Conservation (phyloP, 2,329 filamentous ascomycete genomes). For the Huntiella decipiens region DNA sequence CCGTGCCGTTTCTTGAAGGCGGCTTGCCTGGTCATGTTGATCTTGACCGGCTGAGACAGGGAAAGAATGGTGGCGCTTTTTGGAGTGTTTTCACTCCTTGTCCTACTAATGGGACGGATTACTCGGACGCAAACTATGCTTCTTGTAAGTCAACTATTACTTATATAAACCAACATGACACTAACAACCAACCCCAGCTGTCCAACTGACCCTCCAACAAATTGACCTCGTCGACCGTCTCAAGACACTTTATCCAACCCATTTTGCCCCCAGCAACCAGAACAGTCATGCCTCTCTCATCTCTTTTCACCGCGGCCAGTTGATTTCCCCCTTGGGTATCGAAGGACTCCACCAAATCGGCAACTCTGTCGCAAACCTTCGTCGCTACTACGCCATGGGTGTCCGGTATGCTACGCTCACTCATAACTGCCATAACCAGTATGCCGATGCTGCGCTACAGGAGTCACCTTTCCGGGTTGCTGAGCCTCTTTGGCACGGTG, state of each 20-base stretch:
- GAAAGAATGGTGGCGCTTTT: slow-evolving; percentile 67
- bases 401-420: slow-evolving; percentile 79
- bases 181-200: slow-evolving; percentile 23
- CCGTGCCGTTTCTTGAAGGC: slow-evolving; percentile 52
- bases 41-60: slow-evolving; percentile 51
- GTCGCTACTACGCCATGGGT: slow-evolving; percentile 57
- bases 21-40: slow-evolving; percentile 56
- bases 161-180: not conserved
- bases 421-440: slow-evolving; percentile 84
- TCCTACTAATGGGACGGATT: slow-evolving; percentile 52
- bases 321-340: slow-evolving; percentile 63
- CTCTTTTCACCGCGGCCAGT: slow-evolving; percentile 39
- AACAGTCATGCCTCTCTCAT: slow-evolving; percentile 41
- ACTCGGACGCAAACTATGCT: slow-evolving; percentile 53
- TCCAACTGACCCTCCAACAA: slow-evolving; percentile 51
- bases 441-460: slow-evolving; percentile 63
- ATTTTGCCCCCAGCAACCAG: slow-evolving; percentile 43
- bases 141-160: slow-evolving; percentile 28
- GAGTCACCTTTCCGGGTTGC: slow-evolving; percentile 31
- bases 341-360: slow-evolving; percentile 90
- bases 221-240: slow-evolving; percentile 55
- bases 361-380: slow-evolving; percentile 58
- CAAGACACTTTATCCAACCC: slow-evolving; percentile 40
- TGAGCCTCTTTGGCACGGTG: slow-evolving; percentile 46
- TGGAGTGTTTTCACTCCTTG: slow-evolving; percentile 78